Percentiles rank a stretch among this genome's conserved stretches.
Evolutionary conservation across 345 rosid species (phyloP).

Genomic region (Geranium brycei): DNA sequence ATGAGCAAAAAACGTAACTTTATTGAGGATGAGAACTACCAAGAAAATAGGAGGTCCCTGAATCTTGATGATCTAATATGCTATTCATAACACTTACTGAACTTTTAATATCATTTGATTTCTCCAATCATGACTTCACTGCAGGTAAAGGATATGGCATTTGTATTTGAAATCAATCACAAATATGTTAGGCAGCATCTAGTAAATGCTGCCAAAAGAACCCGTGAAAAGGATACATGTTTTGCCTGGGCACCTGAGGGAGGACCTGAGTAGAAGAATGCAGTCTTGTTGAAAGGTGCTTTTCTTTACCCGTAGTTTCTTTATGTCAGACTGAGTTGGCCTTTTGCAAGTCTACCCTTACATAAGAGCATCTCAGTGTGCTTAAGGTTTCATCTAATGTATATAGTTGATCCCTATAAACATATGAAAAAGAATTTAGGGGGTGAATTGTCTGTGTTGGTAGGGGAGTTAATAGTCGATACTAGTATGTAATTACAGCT

Average conservation of each 20-base stretch:
- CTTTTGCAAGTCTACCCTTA: background rate
- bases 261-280: slow-evolving; percentile 16
- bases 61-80: background rate
- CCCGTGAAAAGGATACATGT: slow-evolving; percentile 13
- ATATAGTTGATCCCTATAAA: no score
- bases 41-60: background rate
- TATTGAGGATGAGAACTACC: background rate
- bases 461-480: background rate
- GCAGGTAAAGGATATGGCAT: slow-evolving; percentile 55
- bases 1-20: background rate
- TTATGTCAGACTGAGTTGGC: background rate
- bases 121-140: slow-evolving; percentile 6
- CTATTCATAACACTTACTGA: background rate
- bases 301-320: background rate
- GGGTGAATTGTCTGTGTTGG: background rate
- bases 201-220: slow-evolving; percentile 15
- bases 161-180: slow-evolving; percentile 42
- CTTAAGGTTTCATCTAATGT: no score
- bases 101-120: background rate
- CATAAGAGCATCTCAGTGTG: background rate
- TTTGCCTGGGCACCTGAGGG: slow-evolving; percentile 36
- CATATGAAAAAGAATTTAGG: no score
- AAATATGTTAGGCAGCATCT: slow-evolving; percentile 36
- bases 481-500: background rate
- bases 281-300: slow-evolving; percentile 1